Evolutionary conservation across 2,329 filamentous ascomycete genomes (phyloP), one percentile per base, ranked within the genome.

Genomic region (Furcasterigmium furcatum): DNA sequence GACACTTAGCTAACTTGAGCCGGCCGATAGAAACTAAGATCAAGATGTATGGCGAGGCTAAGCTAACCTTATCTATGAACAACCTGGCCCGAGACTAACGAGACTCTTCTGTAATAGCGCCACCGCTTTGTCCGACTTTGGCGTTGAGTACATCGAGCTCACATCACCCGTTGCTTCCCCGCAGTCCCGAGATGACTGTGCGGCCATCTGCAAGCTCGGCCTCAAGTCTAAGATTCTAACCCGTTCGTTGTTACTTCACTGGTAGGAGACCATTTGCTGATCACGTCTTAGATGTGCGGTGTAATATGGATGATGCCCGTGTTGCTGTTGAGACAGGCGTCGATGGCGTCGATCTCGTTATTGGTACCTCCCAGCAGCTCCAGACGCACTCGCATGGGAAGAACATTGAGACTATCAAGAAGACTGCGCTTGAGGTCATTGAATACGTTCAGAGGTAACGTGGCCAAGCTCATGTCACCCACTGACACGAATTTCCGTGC

Each of bases 121-220:
- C 53, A 58, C 47, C 52, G 54, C 66, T 21, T 77, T 94, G 55
- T 88, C 92, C 65, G 87, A 88, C 25, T 95, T 95, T 58, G 90
- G 89, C 59, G 88, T 91, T 47, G 90, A 95, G 72, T 95, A 91
- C 72, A 92, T 95, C 58, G 91, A 96, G 71, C 76, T 96, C 58
- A 96, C 91, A 48, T 87, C 79, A 51, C 91, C 91, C 32, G 88
- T 85, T 52, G 87, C 91, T 44, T 91, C n/a, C n/a, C 87, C 13
- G 85, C 90, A 72, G 89, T 95, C 71, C 95, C 89, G 44, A 65
- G 70, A 74, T 60, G 92, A 96, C 72, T 96, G 90, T 68, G 86
- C 94, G 72, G 84, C 85, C 46, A 96, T 96, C 62, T 95, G 89
- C 86, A 90, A 91, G 78, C 86, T 96, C 44, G 91, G 91, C 53